Conservation (phyloP, 2,329 filamentous ascomycete genomes). For the Beauveria caledonica region DNA sequence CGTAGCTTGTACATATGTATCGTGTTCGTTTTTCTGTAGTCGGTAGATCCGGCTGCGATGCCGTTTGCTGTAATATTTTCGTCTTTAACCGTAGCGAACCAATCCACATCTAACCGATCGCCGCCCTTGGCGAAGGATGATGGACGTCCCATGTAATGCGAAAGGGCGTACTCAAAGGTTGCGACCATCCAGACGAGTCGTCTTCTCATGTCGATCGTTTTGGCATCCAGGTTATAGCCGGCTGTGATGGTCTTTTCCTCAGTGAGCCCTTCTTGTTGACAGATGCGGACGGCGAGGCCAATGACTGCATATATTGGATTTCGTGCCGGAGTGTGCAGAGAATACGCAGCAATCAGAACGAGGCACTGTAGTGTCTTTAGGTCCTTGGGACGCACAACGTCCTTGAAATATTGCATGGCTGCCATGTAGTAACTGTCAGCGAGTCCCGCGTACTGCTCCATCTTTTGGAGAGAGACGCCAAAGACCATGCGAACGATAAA, state of each 20-base stretch:
- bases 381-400: slow-evolving; percentile 79
- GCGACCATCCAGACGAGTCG: slow-evolving; percentile 82
- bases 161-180: slow-evolving; percentile 81
- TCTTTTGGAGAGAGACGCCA: slow-evolving; percentile 88
- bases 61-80: slow-evolving; percentile 71
- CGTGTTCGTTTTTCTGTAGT: slow-evolving; percentile 77
- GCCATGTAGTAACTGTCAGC: slow-evolving; percentile 93
- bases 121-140: slow-evolving; percentile 74
- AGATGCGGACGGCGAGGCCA: slow-evolving; percentile 77
- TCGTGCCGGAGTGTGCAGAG: slow-evolving; percentile 80
- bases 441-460: slow-evolving; percentile 85
- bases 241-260: slow-evolving; percentile 80
- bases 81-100: slow-evolving; percentile 77
- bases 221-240: slow-evolving; percentile 54
- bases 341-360: slow-evolving; percentile 81
- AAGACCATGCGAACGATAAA: slow-evolving; percentile 88
- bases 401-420: slow-evolving; percentile 76
- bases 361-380: slow-evolving; percentile 86
- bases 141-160: slow-evolving; percentile 80
- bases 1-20: slow-evolving; percentile 95
- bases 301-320: slow-evolving; percentile 92
- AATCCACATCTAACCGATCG: slow-evolving; percentile 77
- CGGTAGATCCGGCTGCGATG: slow-evolving; percentile 62
- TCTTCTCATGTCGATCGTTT: slow-evolving; percentile 83
- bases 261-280: slow-evolving; percentile 78